A percentile compares a stretch with the other conserved stretches of the same genome.
Evolutionary conservation across 2,329 filamentous ascomycete species (phyloP).

Genomic region (Fusarium euwallaceae): DNA sequence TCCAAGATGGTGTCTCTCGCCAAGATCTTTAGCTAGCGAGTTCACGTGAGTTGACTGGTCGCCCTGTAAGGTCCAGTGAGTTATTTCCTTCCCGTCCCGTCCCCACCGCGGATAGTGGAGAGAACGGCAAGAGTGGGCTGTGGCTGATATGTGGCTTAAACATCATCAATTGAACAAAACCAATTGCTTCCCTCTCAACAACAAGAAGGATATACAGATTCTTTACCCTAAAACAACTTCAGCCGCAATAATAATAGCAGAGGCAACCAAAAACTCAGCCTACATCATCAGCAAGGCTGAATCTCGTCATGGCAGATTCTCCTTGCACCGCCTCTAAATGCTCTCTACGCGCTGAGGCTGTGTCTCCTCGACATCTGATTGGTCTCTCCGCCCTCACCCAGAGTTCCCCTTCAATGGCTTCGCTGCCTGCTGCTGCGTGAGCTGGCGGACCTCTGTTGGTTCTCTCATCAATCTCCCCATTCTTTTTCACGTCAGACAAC

Average conservation of each 20-base stretch:
- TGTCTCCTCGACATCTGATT: conserved; percentile 9
- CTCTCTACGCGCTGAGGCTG: conserved; percentile 1
- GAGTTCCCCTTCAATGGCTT: not conserved
- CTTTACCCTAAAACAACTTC: not conserved
- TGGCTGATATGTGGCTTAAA: not conserved
- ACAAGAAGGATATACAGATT: not conserved
- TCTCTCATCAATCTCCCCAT: not conserved
- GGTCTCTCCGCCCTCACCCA: not conserved
- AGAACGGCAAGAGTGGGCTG: not conserved
- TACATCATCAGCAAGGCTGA: not conserved
- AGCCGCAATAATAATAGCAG: not conserved
- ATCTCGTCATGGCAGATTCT: not conserved
- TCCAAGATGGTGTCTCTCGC: not conserved
- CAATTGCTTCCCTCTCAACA: not conserved
- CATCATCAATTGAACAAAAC: not conserved
- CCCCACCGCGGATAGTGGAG: not conserved
- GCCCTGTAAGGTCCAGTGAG: not conserved
- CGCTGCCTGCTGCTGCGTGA: not conserved
- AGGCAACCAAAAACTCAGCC: not conserved
- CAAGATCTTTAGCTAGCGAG: not conserved
- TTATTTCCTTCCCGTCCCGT: not conserved
- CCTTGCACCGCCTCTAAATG: not conserved
- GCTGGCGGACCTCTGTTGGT: not conserved
- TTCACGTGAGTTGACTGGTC: not conserved
- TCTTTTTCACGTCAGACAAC: not conserved